Conservation (phyloP, 257 asterid genomes). For the Solanum sejunctum region DNA sequence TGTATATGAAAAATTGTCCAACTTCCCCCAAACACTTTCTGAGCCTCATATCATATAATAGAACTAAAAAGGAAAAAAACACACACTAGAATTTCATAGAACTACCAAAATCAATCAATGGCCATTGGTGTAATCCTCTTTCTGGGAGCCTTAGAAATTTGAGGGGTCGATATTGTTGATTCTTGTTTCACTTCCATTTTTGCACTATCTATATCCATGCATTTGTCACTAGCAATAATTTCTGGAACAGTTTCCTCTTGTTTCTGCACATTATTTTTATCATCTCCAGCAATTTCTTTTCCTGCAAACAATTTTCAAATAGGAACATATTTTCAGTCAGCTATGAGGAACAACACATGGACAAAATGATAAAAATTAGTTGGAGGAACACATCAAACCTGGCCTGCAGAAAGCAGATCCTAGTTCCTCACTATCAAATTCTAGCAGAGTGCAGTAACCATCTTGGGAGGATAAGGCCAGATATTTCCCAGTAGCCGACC, state of each 20-base stretch:
- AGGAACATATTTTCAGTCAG: neutral
- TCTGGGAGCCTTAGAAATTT: constrained; percentile 37
- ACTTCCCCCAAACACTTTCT: neutral
- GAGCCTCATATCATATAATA: neutral
- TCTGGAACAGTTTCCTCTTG: neutral
- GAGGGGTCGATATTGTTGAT: constrained; percentile 15
- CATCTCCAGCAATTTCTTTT: constrained; percentile 2
- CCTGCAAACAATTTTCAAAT: neutral
- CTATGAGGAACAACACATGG: neutral
- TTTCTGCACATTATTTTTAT: constrained; percentile 6
- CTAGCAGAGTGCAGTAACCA: constrained; percentile 95
- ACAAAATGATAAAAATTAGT: neutral
- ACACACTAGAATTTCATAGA: neutral
- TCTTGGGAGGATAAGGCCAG: constrained; percentile 84
- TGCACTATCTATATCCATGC: constrained; percentile 15
- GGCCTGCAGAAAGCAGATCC: constrained; percentile 41
- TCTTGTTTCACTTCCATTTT: constrained; percentile 17
- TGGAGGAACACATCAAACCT: constrained; percentile 25
- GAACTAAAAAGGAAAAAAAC: neutral
- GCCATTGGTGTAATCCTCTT: constrained; percentile 82
- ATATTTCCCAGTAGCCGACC: constrained; percentile 68
- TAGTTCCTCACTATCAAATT: constrained; percentile 71
- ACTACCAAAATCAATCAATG: constrained; percentile 25
- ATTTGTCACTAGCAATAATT: neutral
- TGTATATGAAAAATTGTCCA: neutral